Evolutionary conservation across 202 grass and related monocot genomes (phyloP), one percentile per base, ranked within the genome.

Genomic region (Saccharum hybrid): DNA sequence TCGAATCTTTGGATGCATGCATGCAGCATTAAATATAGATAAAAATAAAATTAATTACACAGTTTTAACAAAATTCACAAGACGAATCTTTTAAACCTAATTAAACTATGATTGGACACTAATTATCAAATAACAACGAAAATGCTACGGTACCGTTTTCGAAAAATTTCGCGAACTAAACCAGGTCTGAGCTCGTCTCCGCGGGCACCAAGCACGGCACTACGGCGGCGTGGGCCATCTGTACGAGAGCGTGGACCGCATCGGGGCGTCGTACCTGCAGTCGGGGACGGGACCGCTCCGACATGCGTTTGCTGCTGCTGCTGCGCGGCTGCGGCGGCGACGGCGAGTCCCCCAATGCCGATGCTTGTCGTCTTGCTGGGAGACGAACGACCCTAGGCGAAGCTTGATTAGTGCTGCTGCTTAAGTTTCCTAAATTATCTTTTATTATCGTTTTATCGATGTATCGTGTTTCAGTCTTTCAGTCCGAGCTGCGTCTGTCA

Each of bases 101-200:
- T n/a, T n/a, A n/a, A n/a, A n/a, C n/a, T n/a, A n/a, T n/a, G n/a
- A n/a, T n/a, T n/a, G n/a, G n/a, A n/a, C n/a, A n/a, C n/a, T n/a
- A n/a, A n/a, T n/a, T n/a, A n/a, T n/a, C n/a, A n/a, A n/a, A n/a
- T n/a, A n/a, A n/a, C n/a, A n/a, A n/a, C n/a, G n/a, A n/a, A n/a
- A n/a, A n/a, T n/a, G n/a, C n/a, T n/a, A n/a, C n/a, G n/a, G n/a
- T n/a, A n/a, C n/a, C n/a, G n/a, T n/a, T n/a, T n/a, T n/a, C n/a
- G n/a, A n/a, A n/a, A n/a, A n/a, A n/a, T n/a, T n/a, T n/a, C n/a
- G n/a, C n/a, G n/a, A n/a, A n/a, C n/a, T n/a, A n/a, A n/a, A n/a
- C n/a, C n/a, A n/a, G n/a, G n/a, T n/a, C n/a, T n/a, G n/a, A 88
- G 68, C 82, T 93, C 76, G 69, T 90, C 37, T 54, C 77, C 1